These are phyloP conservation scores for Backusella circina DNA, from an alignment of 192 early-diverging fungal genomes.

Conservation along the genomic window DNA sequence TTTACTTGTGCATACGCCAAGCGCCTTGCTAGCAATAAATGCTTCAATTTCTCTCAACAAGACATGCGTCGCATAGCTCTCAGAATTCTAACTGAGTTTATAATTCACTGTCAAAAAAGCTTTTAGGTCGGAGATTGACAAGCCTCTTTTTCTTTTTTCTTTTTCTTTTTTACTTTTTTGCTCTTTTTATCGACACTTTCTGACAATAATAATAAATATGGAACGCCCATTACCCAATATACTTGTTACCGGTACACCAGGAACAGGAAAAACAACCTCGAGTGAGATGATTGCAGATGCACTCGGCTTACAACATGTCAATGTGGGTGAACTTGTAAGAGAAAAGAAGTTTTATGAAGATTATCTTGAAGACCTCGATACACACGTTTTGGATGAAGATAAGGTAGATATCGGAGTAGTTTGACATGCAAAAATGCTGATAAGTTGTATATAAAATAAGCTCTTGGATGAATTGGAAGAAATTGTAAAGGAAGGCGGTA, in stretches of 20 bases:
- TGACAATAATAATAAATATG: background rate
- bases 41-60: no score
- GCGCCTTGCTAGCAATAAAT: no score
- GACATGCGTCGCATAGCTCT: no score
- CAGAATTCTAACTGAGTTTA: no score
- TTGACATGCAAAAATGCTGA: no score
- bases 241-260: slow-evolving; percentile 82
- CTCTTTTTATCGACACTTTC: background rate
- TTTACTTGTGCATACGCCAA: no score
- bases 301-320: slow-evolving; percentile 71
- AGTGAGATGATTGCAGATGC: slow-evolving; percentile 76
- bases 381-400: slow-evolving; percentile 90
- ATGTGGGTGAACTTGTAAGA: slow-evolving; percentile 87
- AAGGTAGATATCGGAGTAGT: slow-evolving; percentile 57
- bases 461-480: slow-evolving; percentile 91
- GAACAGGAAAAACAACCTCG: slow-evolving; percentile 80
- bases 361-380: slow-evolving; percentile 82
- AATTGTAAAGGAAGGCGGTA: slow-evolving; percentile 73
- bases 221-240: slow-evolving; percentile 62
- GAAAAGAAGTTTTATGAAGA: slow-evolving; percentile 83
- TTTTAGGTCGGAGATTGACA: background rate
- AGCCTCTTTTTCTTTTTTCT: background rate
- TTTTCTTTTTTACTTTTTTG: background rate
- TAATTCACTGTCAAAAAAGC: no score
- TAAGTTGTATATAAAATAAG: no score